Conservation (phyloP, 331 rosid genomes). For the Phaseolus coccineus region DNA sequence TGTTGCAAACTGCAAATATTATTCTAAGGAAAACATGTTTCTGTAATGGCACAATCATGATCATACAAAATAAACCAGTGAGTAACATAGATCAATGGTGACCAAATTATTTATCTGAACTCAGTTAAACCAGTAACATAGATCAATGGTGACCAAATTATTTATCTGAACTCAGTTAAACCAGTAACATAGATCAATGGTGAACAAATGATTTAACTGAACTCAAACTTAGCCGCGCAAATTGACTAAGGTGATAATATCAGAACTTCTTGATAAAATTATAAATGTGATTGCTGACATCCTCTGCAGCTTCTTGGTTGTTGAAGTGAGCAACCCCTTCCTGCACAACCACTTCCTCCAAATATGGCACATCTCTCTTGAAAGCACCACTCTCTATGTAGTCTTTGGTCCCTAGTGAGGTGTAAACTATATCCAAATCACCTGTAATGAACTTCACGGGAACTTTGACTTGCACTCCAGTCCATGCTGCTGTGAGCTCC, state of each 20-base stretch:
- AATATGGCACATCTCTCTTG: slow-evolving; percentile 59
- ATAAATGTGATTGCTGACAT: slow-evolving; percentile 55
- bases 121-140: not conserved
- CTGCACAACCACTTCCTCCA: slow-evolving; percentile 64
- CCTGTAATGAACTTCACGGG: slow-evolving; percentile 62
- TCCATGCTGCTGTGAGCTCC: slow-evolving; percentile 64
- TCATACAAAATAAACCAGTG: not conserved
- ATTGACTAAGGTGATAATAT: not conserved
- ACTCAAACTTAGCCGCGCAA: not conserved
- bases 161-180: not conserved
- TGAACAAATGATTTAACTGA: not conserved
- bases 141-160: not conserved
- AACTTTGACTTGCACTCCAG: slow-evolving; percentile 51
- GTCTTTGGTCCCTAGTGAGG: slow-evolving; percentile 52
- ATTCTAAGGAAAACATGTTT: not conserved
- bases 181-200: not conserved
- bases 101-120: not conserved
- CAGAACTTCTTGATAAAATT: slow-evolving; percentile 57
- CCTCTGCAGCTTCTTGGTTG: slow-evolving; percentile 64
- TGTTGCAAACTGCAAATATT: not conserved
- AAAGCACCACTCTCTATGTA: slow-evolving; percentile 58
- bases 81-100: not conserved
- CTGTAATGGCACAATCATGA: not conserved
- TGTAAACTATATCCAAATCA: slow-evolving; percentile 53
- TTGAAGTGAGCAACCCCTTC: slow-evolving; percentile 65